Evolutionary conservation across 1,284 basidiomycete genomes (phyloP).

Genomic region (Cystobasidium pallidum): DNA sequence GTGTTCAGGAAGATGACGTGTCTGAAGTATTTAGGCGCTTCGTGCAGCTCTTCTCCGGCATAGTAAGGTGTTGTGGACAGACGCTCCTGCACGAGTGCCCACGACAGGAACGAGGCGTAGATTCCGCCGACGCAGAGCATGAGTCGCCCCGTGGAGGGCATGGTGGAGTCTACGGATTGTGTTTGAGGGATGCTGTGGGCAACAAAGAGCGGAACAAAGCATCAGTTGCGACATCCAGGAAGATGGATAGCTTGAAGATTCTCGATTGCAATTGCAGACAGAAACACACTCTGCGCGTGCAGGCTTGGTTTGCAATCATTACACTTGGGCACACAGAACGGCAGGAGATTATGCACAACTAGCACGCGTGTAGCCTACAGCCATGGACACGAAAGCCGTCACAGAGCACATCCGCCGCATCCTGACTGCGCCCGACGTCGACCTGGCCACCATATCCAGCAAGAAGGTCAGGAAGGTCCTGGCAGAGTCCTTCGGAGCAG

Average conservation of each 20-base stretch:
- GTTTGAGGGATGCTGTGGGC: no score
- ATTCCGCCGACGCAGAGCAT: conserved; percentile 51
- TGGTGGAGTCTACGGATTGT: no score
- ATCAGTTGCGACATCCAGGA: no score
- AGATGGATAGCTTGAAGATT: no score
- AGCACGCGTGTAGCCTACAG: neutral
- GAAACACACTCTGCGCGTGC: neutral
- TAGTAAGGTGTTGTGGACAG: conserved; percentile 46
- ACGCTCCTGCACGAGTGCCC: conserved; percentile 53
- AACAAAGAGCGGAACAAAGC: no score
- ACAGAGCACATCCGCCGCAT: conserved; percentile 68
- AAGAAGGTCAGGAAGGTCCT: conserved; percentile 73
- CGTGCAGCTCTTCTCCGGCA: neutral
- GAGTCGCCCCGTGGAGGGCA: conserved; percentile 40
- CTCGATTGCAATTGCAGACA: neutral
- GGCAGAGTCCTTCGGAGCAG: conserved; percentile 36
- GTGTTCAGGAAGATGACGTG: conserved; percentile 88
- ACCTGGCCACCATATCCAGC: conserved; percentile 73
- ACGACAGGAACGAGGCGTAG: conserved; percentile 52
- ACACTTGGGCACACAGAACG: neutral
- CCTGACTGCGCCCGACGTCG: conserved; percentile 69
- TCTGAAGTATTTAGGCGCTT: conserved; percentile 49
- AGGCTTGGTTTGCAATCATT: neutral
- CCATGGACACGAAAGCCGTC: conserved; percentile 58
- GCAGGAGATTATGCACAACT: neutral